Base-by-base conservation (phyloP, 2,329 filamentous ascomycete genomes). In the Aspergillus fischeri region DNA sequence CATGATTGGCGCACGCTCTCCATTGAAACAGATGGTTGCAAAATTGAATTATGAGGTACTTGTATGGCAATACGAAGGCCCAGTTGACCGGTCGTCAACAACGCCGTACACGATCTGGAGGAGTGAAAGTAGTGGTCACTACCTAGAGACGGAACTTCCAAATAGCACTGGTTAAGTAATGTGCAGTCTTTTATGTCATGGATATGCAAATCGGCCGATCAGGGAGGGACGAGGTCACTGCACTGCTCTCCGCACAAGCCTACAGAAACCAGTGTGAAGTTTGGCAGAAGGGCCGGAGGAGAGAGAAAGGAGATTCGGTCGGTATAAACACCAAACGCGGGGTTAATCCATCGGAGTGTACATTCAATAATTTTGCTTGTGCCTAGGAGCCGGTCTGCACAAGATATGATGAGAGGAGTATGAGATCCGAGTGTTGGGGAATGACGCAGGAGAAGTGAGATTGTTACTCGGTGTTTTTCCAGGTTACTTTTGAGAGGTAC, bases 1-100 rank as follows among this genome's bases (percentile, higher is more conserved):
- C 80, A 83, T 65, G 80, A 81, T 72, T 86, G 83, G 63, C 83
- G 81, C 65, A 84, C 77, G 60, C 81, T 76, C 69, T 85, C 78
- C 80, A 86, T 85, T 57, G 65, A 64, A 55, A 54, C 55, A 57
- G 49, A 45, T 52, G 49, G 47, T 32, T 52, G 35, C 48, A 51
- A 29, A 28, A 41, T 41, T 53, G 49, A 52, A 49, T 41, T 38
- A 42, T 52, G 42, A 51, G 21, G 20, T 47, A 21, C 44, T 47
- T 11, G 44, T 6, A 47, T 14, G 11, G 9, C 8, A 25, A 47
- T 47, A 47, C 10, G 20, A 44, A 9, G 41, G 41, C 9, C 20
- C 4, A 3, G 21, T 21, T 20, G 41, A 44, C 44, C 21, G 24
- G 44, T 27, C 8, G 44, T 24, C 44, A 47, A 47, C 21, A 47